A percentile compares a stretch with the other conserved stretches of the same genome.
Evolutionary conservation across 352 stramenopile genomes (phyloP).

Genomic region (Elongisporangium anandrum): DNA sequence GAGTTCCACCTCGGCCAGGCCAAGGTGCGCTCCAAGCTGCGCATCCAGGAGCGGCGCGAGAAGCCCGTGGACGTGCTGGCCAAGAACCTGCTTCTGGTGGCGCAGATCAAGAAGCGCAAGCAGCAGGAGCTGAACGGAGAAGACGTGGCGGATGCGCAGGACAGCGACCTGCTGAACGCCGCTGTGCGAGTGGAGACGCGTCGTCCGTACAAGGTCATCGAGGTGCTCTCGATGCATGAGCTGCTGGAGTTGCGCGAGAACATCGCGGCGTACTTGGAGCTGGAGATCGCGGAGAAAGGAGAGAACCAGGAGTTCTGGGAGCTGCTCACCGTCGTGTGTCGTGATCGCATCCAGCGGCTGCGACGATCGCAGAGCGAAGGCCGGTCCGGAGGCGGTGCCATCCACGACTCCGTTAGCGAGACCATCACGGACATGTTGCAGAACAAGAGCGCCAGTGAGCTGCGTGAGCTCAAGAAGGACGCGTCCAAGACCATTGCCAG

Average conservation of each 20-base stretch:
- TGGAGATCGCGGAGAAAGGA: slow-evolving; percentile 63
- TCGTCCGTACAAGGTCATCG: slow-evolving; percentile 57
- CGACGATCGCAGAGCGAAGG: slow-evolving; percentile 60
- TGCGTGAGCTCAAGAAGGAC: slow-evolving; percentile 52
- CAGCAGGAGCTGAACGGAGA: slow-evolving; percentile 66
- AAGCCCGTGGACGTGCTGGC: slow-evolving; percentile 95
- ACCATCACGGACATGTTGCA: slow-evolving; percentile 90
- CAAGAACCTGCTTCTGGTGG: slow-evolving; percentile 99
- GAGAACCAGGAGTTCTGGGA: slow-evolving; percentile 86
- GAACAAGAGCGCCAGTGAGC: slow-evolving; percentile 55
- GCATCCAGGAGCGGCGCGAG: slow-evolving; percentile 88
- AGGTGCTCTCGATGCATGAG: slow-evolving; percentile 78
- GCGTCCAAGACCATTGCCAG: slow-evolving; percentile 66
- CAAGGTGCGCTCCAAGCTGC: slow-evolving; percentile 86
- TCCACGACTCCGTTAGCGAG: slow-evolving; percentile 81
- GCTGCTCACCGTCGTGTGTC: slow-evolving; percentile 73
- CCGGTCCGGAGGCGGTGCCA: slow-evolving; percentile 63
- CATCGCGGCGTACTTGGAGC: slow-evolving; percentile 88
- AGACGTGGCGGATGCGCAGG: slow-evolving; percentile 27
- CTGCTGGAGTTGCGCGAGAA: slow-evolving; percentile 83
- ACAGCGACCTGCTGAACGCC: slow-evolving; percentile 23
- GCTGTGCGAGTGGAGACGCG: slow-evolving; percentile 79
- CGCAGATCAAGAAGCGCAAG: slow-evolving; percentile 36
- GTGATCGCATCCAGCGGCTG: slow-evolving; percentile 65
- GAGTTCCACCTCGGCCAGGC: slow-evolving; percentile 96